phyloP scores from a whole-genome alignment of 176 grass and related monocot genomes.

The Triticum urartu region DNA sequence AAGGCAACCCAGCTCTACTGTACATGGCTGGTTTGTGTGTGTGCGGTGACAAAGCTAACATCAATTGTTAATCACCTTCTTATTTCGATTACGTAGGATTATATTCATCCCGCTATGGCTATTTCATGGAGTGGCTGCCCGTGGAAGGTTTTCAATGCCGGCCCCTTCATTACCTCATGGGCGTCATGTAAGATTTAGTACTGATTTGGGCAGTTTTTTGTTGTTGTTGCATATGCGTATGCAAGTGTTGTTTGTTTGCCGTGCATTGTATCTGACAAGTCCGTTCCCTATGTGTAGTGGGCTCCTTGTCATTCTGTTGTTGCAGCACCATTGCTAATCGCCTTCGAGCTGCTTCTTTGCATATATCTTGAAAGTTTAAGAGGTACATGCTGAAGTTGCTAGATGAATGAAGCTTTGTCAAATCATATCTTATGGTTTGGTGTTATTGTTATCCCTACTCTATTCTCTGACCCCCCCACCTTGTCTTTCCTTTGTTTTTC shows the following conservation, averaged over 20 bases:
- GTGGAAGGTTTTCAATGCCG: constrained; percentile 94
- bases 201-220: not conserved
- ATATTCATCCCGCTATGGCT: constrained; percentile 93
- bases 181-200: constrained; percentile 62
- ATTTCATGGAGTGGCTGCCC: constrained; percentile 75
- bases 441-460: not conserved
- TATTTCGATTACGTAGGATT: constrained; percentile 47
- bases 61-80: constrained; percentile 16
- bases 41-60: not conserved
- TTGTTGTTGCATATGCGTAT: not conserved
- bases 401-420: not conserved
- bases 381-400: constrained; percentile 42
- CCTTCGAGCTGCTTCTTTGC: constrained; percentile 90
- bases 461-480: not conserved
- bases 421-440: not conserved
- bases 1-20: not conserved
- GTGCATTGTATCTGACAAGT: constrained; percentile 2
- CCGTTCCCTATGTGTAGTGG: constrained; percentile 50
- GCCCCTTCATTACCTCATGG: constrained; percentile 93
- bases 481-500: not conserved
- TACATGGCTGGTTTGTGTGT: not conserved
- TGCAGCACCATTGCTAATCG: constrained; percentile 69
- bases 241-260: constrained; percentile 10
- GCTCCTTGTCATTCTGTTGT: constrained; percentile 94
- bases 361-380: constrained; percentile 75